These are phyloP conservation scores for Astathelohania contejeani DNA, from an alignment of 371 early-diverging fungal genomes.

Conservation along the genomic window DNA sequence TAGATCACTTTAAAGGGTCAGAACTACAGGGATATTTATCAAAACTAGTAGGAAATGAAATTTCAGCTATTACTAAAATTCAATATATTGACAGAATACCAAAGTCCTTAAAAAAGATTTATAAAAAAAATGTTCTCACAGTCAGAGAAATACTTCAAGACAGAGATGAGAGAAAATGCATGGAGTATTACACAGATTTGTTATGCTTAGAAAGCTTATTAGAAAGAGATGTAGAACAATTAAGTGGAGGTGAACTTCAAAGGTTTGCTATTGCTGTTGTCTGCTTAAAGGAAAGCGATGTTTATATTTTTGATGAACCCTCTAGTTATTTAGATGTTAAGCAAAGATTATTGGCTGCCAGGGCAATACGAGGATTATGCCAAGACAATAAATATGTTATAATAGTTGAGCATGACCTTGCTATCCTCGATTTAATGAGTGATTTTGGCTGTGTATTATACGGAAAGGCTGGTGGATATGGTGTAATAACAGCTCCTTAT, in stretches of 20 bases:
- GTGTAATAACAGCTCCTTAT: conserved; percentile 93
- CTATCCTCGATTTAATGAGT: conserved; percentile 89
- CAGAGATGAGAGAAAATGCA: conserved; percentile 61
- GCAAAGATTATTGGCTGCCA: conserved; percentile 90
- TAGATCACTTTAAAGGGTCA: conserved; percentile 87
- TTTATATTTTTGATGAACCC: conserved; percentile 99
- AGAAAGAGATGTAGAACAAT: conserved; percentile 66
- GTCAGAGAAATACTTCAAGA: conserved; percentile 62
- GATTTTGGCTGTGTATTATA: conserved; percentile 96
- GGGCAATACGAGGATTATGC: conserved; percentile 72
- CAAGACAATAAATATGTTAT: conserved; percentile 68
- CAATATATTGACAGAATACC: conserved; percentile 93
- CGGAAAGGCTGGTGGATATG: conserved; percentile 89
- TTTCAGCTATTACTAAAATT: conserved; percentile 71
- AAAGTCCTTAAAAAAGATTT: conserved; percentile 60
- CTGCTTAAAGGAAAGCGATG: conserved; percentile 69
- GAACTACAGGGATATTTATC: conserved; percentile 97
- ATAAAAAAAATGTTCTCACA: conserved; percentile 39
- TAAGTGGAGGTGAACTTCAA: conserved; percentile 98
- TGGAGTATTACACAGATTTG: conserved; percentile 50
- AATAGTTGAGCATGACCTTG: conserved; percentile 97
- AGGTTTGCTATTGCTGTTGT: conserved; percentile 85
- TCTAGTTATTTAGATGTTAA: conserved; percentile 95
- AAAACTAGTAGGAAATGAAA: conserved; percentile 72
- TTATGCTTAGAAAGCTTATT: conserved; percentile 65